Conservation (phyloP, 345 rosid genomes). For the Bruguiera sexangula region DNA sequence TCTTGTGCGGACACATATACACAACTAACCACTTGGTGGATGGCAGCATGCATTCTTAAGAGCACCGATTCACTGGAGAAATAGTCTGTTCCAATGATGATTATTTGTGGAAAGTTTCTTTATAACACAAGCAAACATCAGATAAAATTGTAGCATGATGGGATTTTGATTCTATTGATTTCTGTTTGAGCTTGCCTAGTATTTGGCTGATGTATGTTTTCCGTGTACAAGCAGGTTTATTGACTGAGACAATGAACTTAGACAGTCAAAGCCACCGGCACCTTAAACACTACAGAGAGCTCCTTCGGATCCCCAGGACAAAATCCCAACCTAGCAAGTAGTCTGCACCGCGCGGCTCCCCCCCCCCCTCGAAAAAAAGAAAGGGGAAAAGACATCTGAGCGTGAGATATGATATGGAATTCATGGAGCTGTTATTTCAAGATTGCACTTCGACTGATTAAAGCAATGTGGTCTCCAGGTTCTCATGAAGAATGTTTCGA, state of each 20-base stretch:
- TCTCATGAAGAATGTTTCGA: too few species aligned
- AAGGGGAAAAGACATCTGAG: slow-evolving; percentile 60
- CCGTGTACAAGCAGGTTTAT: slow-evolving; percentile 52
- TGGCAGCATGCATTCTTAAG: too few species aligned
- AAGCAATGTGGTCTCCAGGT: too few species aligned
- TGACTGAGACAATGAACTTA: slow-evolving; percentile 82
- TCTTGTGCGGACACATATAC: too few species aligned
- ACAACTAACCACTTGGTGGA: too few species aligned
- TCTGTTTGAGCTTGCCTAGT: too few species aligned
- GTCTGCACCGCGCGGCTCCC: slow-evolving; percentile 38
- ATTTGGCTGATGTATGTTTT: neutral
- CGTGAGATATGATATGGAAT: slow-evolving; percentile 32
- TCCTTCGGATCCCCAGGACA: slow-evolving; percentile 78
- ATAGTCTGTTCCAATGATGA: too few species aligned
- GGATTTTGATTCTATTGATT: neutral
- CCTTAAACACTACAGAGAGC: slow-evolving; percentile 66
- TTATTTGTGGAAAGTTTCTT: too few species aligned
- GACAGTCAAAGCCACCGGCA: slow-evolving; percentile 70
- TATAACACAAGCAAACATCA: too few species aligned
- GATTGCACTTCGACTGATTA: too few species aligned
- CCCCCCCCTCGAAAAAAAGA: neutral
- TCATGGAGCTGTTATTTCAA: neutral
- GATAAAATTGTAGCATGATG: too few species aligned
- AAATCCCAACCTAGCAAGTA: slow-evolving; percentile 65
- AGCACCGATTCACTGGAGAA: too few species aligned